These are phyloP conservation scores for Quercus cerris DNA, from an alignment of 306 rosid species.

Conservation along the genomic window DNA sequence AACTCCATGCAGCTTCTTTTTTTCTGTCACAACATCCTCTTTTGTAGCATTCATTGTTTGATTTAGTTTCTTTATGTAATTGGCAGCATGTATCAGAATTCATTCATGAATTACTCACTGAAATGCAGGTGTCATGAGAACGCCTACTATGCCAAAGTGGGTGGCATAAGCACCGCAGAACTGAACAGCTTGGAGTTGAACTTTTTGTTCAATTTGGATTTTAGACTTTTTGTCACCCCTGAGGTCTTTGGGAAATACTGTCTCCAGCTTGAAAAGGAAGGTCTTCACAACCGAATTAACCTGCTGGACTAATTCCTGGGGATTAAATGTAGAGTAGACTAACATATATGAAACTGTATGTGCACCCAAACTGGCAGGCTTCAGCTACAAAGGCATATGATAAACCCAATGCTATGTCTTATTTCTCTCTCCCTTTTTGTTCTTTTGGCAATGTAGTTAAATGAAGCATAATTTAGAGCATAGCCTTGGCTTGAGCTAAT, in stretches of 20 bases:
- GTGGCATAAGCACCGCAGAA: conserved; percentile 65
- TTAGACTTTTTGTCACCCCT: conserved; percentile 46
- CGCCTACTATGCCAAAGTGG: conserved; percentile 55
- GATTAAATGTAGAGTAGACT: neutral
- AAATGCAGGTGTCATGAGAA: conserved; percentile 47
- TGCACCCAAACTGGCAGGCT: neutral
- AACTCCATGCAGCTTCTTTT: neutral
- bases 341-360: neutral
- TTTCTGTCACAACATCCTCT: neutral
- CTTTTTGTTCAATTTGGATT: conserved; percentile 56
- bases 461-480: too few relatives aligned
- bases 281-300: neutral
- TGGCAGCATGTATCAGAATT: too few relatives aligned
- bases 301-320: neutral
- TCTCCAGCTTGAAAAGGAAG: conserved; percentile 31
- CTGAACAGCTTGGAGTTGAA: conserved; percentile 65
- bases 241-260: conserved; percentile 38
- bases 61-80: too few relatives aligned
- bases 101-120: neutral
- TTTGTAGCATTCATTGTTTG: too few relatives aligned
- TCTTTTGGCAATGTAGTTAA: too few relatives aligned
- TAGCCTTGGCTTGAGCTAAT: too few relatives aligned
- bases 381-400: conserved; percentile 8
- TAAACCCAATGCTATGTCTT: too few relatives aligned
- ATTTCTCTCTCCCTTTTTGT: too few relatives aligned